Base-by-base conservation (phyloP, 2,329 filamentous ascomycete species). In the Pseudogymnoascus destructans region DNA sequence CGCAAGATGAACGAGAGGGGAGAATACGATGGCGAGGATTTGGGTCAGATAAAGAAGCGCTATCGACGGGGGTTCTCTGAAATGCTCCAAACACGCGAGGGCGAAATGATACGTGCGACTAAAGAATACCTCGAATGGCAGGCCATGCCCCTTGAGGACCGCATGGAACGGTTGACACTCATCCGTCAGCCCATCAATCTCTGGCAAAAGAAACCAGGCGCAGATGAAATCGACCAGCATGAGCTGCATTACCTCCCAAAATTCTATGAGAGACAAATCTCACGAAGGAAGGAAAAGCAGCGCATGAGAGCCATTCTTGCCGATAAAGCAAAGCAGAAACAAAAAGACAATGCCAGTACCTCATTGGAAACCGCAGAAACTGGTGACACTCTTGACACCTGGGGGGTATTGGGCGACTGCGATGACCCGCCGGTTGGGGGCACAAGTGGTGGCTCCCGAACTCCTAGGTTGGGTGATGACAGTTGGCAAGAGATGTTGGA, bases 101-200 rank as follows among this genome's bases (percentile, higher is more conserved):
- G n/a, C 5, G 55, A 60, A 54, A 55, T 58, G 56, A 3, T 58
- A 17, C 59, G 33, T 7, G 59, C 59, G 7, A 60, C 6, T 2
- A 57, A 27, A 21, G 56, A 54, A 25, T 59, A 58, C 17, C 27
- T 19, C n/a, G 38, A 27, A 6, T 60, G 56, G 56, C 5, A 38
- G 10, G 27, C 30, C 10, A 54, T 60, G 55, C 10, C 27, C 19
- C 38, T 55, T 17, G 57, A 35, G n/a, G 56, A 54, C 6, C 59
- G 59, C 19, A 40, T 54, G 27, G 38, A 46, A 5, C 58, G 23
- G 3, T 15, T 59, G 17, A 42, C n/a, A n/a, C 33, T 32, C 9
- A 13, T 57, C 13, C 32, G 55, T 9, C 32, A 57, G 23, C 58
- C 58, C 17, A 21, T 58, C 4, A 27, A 25, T 25, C 32, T 59